Percentiles rank a stretch among this genome's conserved stretches.
Conservation (phyloP, 495 filamentous ascomycete genomes). For the Penicillium antarcticum region DNA sequence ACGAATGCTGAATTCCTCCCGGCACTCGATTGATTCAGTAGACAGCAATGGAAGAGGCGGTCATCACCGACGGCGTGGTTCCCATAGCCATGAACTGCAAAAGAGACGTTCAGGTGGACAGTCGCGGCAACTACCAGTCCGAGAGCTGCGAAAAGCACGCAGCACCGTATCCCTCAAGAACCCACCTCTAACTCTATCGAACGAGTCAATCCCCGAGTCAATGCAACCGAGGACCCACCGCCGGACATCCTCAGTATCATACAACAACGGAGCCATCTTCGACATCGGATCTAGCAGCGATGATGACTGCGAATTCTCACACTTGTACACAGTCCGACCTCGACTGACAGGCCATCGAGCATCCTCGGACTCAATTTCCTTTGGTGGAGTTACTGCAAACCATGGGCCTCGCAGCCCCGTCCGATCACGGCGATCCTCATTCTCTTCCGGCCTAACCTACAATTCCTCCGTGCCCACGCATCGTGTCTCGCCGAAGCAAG, state of each 20-base stretch:
- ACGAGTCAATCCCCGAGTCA: slow-evolving; percentile 7
- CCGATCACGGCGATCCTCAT: slow-evolving; percentile 20
- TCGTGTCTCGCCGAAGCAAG: slow-evolving; percentile 15
- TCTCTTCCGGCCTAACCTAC: slow-evolving; percentile 14
- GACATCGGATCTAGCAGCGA: slow-evolving; percentile 25
- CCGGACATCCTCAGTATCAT: slow-evolving; percentile 18
- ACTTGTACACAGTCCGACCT: slow-evolving; percentile 2
- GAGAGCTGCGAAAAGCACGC: slow-evolving; percentile 27
- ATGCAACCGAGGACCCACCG: slow-evolving; percentile 11
- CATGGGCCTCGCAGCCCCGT: slow-evolving; percentile 11
- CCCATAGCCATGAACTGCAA: slow-evolving; percentile 33
- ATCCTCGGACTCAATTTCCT: slow-evolving; percentile 17
- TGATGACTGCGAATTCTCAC: slow-evolving; percentile 8
- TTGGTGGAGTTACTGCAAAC: slow-evolving; percentile 1
- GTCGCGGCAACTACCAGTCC: slow-evolving; percentile 9
- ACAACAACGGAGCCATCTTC: slow-evolving; percentile 7
- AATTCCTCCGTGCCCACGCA: slow-evolving; percentile 4
- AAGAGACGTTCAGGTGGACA: slow-evolving; percentile 14
- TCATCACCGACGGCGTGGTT: slow-evolving; percentile 27
- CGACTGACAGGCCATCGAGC: slow-evolving; percentile 1
- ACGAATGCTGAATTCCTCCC: slow-evolving; percentile 14
- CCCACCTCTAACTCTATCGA: slow-evolving; percentile 10
- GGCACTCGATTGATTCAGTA: slow-evolving; percentile 16
- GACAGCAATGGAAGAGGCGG: slow-evolving; percentile 25
- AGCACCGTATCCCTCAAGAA: slow-evolving; percentile 33